A percentile compares a stretch with the other conserved stretches of the same genome.
phyloP scores from a whole-genome alignment of 2,329 filamentous ascomycete genomes.

The Blastomyces parvus region DNA sequence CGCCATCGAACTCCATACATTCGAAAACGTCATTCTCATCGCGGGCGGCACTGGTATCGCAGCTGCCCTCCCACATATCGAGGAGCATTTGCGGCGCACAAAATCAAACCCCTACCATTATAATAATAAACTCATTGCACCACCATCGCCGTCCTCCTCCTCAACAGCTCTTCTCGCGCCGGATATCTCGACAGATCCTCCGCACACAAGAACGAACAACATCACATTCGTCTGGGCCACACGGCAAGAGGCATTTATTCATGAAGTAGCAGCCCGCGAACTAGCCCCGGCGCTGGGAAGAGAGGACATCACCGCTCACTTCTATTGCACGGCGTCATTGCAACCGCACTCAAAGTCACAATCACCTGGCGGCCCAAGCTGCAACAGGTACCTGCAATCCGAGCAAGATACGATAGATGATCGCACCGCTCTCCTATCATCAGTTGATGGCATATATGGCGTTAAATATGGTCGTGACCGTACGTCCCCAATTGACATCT shows the following conservation, averaged over 20 bases:
- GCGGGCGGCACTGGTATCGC: slow-evolving; percentile 22
- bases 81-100: slow-evolving; percentile 14
- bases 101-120: not conserved
- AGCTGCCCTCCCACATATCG: slow-evolving; percentile 39
- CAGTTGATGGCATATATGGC: no score
- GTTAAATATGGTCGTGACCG: not conserved
- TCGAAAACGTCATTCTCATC: slow-evolving; percentile 43
- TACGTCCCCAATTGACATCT: slow-evolving; percentile 17
- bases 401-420: slow-evolving; percentile 6
- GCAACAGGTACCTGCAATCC: not conserved
- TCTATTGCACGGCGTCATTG: slow-evolving; percentile 11
- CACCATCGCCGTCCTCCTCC: not conserved
- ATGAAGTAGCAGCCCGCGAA: slow-evolving; percentile 8
- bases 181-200: not conserved
- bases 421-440: slow-evolving; percentile 11
- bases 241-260: slow-evolving; percentile 7
- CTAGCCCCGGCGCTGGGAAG: slow-evolving; percentile 1
- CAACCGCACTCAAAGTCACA: not conserved
- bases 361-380: not conserved
- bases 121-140: not conserved
- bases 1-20: slow-evolving; percentile 30
- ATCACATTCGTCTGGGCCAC: slow-evolving; percentile 7
- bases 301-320: slow-evolving; percentile 8
- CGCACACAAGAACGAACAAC: slow-evolving; percentile 3
- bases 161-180: not conserved